Evolutionary conservation across 345 rosid genomes (phyloP).

Genomic region (Mallotus nudiflorus): DNA sequence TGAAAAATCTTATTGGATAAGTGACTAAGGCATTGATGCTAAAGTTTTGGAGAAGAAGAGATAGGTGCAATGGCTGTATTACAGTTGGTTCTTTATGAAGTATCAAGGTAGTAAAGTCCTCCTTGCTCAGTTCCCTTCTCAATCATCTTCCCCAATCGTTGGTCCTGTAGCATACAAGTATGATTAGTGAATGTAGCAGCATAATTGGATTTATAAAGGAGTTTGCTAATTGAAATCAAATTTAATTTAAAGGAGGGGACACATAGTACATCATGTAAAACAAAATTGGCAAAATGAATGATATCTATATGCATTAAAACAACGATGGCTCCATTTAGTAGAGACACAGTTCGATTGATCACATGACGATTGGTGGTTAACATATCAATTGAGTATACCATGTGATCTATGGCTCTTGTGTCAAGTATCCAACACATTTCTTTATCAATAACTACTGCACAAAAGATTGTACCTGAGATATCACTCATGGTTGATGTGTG

Average conservation of each 20-base stretch:
- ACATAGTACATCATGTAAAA: constrained; percentile 6
- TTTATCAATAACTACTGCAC: not conserved
- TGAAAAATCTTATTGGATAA: too few relatives aligned
- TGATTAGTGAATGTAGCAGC: not conserved
- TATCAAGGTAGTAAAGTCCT: constrained; percentile 1
- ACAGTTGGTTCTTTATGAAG: not conserved
- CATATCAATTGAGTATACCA: not conserved
- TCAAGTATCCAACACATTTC: too few relatives aligned
- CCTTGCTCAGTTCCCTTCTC: not conserved
- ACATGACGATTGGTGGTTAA: not conserved
- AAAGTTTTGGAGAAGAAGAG: too few relatives aligned
- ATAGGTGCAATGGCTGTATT: too few relatives aligned
- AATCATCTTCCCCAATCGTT: not conserved
- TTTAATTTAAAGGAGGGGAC: constrained; percentile 1
- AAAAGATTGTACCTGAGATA: not conserved
- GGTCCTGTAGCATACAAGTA: not conserved
- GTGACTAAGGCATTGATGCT: too few relatives aligned
- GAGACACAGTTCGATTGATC: not conserved
- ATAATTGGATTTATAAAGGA: not conserved
- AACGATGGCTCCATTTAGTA: not conserved
- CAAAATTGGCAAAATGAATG: too few relatives aligned
- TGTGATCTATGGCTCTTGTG: constrained; percentile 6
- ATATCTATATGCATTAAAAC: constrained; percentile 1
- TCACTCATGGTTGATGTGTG: constrained; percentile 2
- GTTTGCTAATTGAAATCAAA: constrained; percentile 2